phyloP scores from a whole-genome alignment of 208 protist species.

The Endotrypanum monterogeii region DNA sequence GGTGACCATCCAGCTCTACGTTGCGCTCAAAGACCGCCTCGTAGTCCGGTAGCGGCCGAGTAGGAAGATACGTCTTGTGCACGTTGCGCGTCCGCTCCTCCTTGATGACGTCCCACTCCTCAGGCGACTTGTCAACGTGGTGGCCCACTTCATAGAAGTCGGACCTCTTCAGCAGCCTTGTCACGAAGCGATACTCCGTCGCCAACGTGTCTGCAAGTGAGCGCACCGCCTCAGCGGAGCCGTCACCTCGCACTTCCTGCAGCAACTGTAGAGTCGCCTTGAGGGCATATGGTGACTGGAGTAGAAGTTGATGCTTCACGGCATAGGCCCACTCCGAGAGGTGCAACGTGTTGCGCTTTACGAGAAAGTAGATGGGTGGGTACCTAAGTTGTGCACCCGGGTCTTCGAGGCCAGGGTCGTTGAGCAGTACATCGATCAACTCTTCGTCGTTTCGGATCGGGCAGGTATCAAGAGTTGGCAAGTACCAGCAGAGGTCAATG shows the following conservation, averaged over 20 bases:
- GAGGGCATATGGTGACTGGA: slow-evolving; percentile 87
- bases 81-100: slow-evolving; percentile 60
- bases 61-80: slow-evolving; percentile 65
- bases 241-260: slow-evolving; percentile 81
- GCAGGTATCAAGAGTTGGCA: slow-evolving; percentile 85
- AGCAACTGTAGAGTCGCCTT: slow-evolving; percentile 76
- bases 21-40: slow-evolving; percentile 87
- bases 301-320: slow-evolving; percentile 88
- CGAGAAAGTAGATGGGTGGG: slow-evolving; percentile 89
- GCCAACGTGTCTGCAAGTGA: slow-evolving; percentile 73
- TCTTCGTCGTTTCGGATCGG: slow-evolving; percentile 75
- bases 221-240: slow-evolving; percentile 56
- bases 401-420: slow-evolving; percentile 84
- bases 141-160: slow-evolving; percentile 88
- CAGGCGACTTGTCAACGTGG: slow-evolving; percentile 66
- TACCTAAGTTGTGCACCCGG: slow-evolving; percentile 56
- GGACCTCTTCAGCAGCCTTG: slow-evolving; percentile 60
- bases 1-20: slow-evolving; percentile 77
- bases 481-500: slow-evolving; percentile 84
- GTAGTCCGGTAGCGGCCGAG: slow-evolving; percentile 74
- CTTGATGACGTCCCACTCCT: slow-evolving; percentile 64
- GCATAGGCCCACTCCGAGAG: slow-evolving; percentile 91
- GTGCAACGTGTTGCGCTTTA: slow-evolving; percentile 78
- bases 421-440: slow-evolving; percentile 74
- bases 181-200: slow-evolving; percentile 75